Conservation (phyloP, 2,329 filamentous ascomycete species). For the Penicillium sp. region DNA sequence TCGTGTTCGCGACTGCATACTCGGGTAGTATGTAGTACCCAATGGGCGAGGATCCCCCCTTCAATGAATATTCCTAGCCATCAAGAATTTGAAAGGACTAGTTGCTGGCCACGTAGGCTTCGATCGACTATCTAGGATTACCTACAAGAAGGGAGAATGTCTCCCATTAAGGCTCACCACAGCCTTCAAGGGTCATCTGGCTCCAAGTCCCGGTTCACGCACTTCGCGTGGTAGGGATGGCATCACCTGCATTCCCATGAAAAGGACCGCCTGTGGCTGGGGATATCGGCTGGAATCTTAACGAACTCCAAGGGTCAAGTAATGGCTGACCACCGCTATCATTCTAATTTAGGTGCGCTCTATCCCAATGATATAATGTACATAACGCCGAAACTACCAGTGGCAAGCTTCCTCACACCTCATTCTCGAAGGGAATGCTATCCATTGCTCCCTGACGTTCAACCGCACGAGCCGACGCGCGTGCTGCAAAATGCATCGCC, state of each 20-base stretch:
- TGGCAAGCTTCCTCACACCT: conserved; percentile 34
- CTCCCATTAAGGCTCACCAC: no score
- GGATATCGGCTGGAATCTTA: not conserved
- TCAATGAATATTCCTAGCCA: no score
- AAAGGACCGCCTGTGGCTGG: not conserved
- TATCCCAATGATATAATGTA: conserved; percentile 11
- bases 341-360: not conserved
- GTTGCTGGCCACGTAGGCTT: no score
- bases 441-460: conserved; percentile 52
- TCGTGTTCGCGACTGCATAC: no score
- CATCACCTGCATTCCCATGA: not conserved
- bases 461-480: conserved; percentile 50
- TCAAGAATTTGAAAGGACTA: no score
- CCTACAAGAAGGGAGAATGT: no score
- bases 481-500: conserved; percentile 48
- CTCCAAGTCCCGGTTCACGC: not conserved
- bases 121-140: no score
- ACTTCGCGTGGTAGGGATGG: not conserved
- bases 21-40: no score
- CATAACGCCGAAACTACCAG: conserved; percentile 4
- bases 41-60: no score
- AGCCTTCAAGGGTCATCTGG: not conserved
- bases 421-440: conserved; percentile 54
- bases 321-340: not conserved
- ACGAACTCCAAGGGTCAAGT: not conserved